These are phyloP conservation scores for Sporothrix brunneoviolacea DNA, from an alignment of 2,329 filamentous ascomycete genomes.

Conservation along the genomic window DNA sequence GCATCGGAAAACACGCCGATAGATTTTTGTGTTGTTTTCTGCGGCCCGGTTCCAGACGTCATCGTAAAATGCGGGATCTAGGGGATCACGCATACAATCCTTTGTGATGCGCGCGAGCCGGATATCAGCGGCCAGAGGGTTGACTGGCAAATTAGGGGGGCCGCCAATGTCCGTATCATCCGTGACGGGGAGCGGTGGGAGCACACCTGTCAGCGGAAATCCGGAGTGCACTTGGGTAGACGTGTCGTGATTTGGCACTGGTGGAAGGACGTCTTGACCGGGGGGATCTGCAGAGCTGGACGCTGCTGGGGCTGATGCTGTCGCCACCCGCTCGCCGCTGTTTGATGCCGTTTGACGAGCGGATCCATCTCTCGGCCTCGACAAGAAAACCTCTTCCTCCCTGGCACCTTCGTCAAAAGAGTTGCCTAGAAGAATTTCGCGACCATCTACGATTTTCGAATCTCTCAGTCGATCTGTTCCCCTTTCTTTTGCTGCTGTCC, in stretches of 20 bases:
- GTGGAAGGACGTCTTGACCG: slow-evolving; percentile 44
- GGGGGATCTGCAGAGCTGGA: not conserved
- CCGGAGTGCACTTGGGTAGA: slow-evolving; percentile 43
- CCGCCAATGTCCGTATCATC: slow-evolving; percentile 82
- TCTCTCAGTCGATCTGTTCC: slow-evolving; percentile 62
- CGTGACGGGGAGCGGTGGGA: slow-evolving; percentile 60
- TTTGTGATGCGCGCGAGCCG: slow-evolving; percentile 68
- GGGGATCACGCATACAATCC: slow-evolving; percentile 90
- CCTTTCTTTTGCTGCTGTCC: slow-evolving; percentile 57
- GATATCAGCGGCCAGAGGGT: slow-evolving; percentile 60
- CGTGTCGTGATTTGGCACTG: slow-evolving; percentile 38
- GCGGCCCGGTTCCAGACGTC: slow-evolving; percentile 84
- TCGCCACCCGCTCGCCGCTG: too few relatives aligned
- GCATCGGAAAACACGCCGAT: slow-evolving; percentile 87
- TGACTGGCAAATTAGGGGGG: slow-evolving; percentile 43
- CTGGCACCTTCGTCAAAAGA: slow-evolving; percentile 9
- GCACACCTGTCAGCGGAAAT: slow-evolving; percentile 60
- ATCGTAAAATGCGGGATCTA: slow-evolving; percentile 74
- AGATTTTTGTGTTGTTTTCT: slow-evolving; percentile 92
- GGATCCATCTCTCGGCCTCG: not conserved
- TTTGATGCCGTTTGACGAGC: not conserved
- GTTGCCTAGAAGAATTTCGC: slow-evolving; percentile 64
- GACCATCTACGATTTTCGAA: slow-evolving; percentile 58
- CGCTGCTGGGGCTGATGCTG: not conserved
- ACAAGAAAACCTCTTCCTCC: not conserved